These are phyloP conservation scores for Globisporangium rhizosaccharum DNA, from an alignment of 352 stramenopile species.

Conservation along the genomic window DNA sequence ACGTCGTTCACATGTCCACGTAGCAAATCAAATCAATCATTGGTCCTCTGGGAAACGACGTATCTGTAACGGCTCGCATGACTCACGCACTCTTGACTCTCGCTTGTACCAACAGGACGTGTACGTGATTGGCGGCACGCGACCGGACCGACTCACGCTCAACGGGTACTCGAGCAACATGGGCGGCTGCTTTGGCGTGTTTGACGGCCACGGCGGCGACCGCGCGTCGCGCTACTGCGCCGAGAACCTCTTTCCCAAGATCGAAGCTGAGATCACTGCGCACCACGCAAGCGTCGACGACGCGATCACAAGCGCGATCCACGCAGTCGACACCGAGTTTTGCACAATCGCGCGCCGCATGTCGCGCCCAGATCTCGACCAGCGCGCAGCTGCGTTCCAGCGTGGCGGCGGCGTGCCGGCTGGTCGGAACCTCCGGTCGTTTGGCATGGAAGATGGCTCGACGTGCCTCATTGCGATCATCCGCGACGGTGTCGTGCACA, in stretches of 20 bases:
- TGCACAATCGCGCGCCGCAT: slow-evolving; percentile 46
- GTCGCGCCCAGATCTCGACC: slow-evolving; percentile 25
- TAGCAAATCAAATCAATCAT: background rate
- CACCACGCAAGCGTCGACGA: slow-evolving; percentile 31
- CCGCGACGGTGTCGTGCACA: slow-evolving; percentile 55
- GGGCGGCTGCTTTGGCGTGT: slow-evolving; percentile 74
- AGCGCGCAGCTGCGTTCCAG: slow-evolving; percentile 18
- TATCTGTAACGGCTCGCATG: background rate
- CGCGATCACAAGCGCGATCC: slow-evolving; percentile 57
- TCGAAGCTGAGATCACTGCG: slow-evolving; percentile 41
- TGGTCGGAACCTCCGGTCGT: slow-evolving; percentile 24
- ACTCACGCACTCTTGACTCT: background rate
- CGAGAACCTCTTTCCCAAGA: slow-evolving; percentile 64
- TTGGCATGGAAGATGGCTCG: slow-evolving; percentile 72
- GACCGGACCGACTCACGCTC: slow-evolving; percentile 54
- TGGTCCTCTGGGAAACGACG: background rate
- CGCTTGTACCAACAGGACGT: slow-evolving; percentile 38
- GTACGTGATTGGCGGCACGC: slow-evolving; percentile 74
- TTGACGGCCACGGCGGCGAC: slow-evolving; percentile 78
- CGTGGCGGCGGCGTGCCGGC: slow-evolving; percentile 5
- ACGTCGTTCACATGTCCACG: slow-evolving; percentile 2
- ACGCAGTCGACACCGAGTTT: slow-evolving; percentile 63
- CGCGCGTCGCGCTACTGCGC: slow-evolving; percentile 74
- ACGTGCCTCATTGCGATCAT: slow-evolving; percentile 78
- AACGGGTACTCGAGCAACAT: slow-evolving; percentile 66